phyloP scores from a whole-genome alignment of 768 basidiomycete species.

The Galerina sulciceps region DNA sequence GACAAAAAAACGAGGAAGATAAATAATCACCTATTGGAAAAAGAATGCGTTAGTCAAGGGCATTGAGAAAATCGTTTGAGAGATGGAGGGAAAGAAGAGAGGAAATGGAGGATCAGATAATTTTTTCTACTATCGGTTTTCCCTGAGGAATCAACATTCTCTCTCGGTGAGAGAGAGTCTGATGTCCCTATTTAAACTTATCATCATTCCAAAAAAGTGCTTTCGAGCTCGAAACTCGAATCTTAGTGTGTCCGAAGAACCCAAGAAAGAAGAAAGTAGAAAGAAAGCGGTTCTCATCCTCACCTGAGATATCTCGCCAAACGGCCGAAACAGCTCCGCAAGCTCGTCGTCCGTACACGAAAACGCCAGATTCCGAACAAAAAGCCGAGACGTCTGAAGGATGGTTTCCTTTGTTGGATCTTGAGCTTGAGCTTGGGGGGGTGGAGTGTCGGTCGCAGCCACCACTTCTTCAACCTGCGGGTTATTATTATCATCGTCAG shows the following conservation, averaged over 20 bases:
- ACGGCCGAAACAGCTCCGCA: conserved; percentile 60
- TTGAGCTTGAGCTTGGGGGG: too few relatives aligned
- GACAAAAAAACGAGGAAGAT: too few relatives aligned
- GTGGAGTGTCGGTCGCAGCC: background rate
- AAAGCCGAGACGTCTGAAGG: conserved; percentile 77
- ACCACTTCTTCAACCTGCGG: background rate
- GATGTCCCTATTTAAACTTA: conserved; percentile 62
- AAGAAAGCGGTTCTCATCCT: conserved; percentile 32
- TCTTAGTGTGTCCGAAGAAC: background rate
- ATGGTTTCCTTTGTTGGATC: conserved; percentile 58
- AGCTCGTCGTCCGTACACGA: conserved; percentile 79
- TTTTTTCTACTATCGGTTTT: conserved; percentile 65
- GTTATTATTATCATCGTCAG: too few relatives aligned
- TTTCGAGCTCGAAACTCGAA: background rate
- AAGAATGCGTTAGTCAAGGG: too few relatives aligned
- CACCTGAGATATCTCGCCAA: conserved; percentile 81
- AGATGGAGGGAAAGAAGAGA: too few relatives aligned
- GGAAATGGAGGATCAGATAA: conserved; percentile 12
- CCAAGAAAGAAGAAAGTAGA: too few relatives aligned
- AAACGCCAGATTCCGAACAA: conserved; percentile 95
- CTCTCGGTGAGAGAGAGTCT: conserved; percentile 52
- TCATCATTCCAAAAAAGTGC: conserved; percentile 37
- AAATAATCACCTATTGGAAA: too few relatives aligned
- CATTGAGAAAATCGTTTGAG: too few relatives aligned
- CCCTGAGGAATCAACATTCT: conserved; percentile 62